These are phyloP conservation scores for Stachybotrys echinatus DNA, from an alignment of 2,329 filamentous ascomycete species.

Conservation along the genomic window DNA sequence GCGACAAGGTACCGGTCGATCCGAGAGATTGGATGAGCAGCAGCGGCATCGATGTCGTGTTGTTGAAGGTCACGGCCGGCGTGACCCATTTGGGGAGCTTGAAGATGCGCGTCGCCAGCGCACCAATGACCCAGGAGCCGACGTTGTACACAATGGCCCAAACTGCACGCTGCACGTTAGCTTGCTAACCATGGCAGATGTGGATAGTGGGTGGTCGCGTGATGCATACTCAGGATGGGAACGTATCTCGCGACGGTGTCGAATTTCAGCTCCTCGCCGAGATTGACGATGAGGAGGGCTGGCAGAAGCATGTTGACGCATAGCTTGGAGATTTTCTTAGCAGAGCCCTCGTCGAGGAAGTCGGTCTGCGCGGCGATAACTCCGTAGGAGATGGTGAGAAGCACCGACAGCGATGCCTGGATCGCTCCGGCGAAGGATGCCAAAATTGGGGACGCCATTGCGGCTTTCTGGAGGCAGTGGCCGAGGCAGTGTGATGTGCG, in stretches of 20 bases:
- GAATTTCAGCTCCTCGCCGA: neutral
- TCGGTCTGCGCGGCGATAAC: constrained; percentile 1
- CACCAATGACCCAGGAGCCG: neutral
- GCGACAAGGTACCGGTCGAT: neutral
- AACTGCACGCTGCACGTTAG: neutral
- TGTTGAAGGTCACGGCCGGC: constrained; percentile 1
- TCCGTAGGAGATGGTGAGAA: constrained; percentile 2
- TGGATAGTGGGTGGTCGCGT: neutral
- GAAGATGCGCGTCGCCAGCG: neutral
- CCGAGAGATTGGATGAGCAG: constrained; percentile 1
- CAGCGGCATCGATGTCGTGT: constrained; percentile 2
- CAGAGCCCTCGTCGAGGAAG: neutral
- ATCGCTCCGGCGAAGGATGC: constrained; percentile 1
- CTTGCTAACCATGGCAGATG: neutral
- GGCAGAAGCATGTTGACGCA: constrained; percentile 2
- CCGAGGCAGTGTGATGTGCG: neutral
- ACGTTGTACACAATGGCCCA: constrained; percentile 1
- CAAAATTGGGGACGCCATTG: neutral
- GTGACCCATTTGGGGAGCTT: constrained; percentile 1
- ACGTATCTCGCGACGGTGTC: constrained; percentile 1
- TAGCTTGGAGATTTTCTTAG: constrained; percentile 3
- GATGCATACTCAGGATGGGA: neutral
- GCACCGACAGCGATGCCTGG: constrained; percentile 1
- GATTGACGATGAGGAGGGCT: constrained; percentile 1
- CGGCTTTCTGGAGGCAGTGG: too few species aligned